phyloP scores from a whole-genome alignment of 1,284 basidiomycete species.

The Puccinia coronata region DNA sequence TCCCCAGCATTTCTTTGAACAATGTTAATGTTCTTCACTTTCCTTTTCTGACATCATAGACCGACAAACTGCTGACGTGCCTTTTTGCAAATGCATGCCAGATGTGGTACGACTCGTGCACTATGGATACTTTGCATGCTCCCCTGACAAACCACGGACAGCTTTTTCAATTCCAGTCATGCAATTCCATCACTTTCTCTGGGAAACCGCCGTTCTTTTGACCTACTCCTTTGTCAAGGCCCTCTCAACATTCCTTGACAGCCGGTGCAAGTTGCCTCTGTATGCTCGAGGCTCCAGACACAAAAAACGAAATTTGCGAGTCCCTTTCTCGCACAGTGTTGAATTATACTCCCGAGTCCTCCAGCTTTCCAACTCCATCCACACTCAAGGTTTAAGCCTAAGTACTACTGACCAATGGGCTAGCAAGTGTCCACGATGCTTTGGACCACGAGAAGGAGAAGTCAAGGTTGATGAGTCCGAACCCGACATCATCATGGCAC shows the following conservation, averaged over 20 bases:
- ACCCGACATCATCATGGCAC: background rate
- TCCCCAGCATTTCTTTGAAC: background rate
- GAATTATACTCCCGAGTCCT: background rate
- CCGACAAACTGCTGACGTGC: background rate
- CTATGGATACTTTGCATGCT: background rate
- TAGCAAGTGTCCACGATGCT: constrained; percentile 4
- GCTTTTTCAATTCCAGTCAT: background rate
- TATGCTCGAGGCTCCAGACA: background rate
- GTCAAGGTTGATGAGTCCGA: background rate
- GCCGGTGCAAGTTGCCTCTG: background rate
- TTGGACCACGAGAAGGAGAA: background rate
- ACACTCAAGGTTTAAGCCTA: background rate
- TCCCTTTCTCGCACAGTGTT: background rate
- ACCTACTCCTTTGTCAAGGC: background rate
- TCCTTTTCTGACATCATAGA: background rate
- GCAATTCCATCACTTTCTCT: constrained; percentile 31
- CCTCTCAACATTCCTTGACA: background rate
- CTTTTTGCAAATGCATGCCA: constrained; percentile 5
- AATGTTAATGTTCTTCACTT: background rate
- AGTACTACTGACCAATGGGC: background rate
- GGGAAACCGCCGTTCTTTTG: background rate
- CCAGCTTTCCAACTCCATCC: background rate
- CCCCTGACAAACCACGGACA: constrained; percentile 2
- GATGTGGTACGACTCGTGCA: constrained; percentile 5
- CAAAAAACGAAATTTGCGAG: background rate